A percentile compares a stretch with the other conserved stretches of the same genome.
These are phyloP conservation scores for Posidonia oceanica DNA, from an alignment of 116 monocot genomes.

Conservation along the genomic window DNA sequence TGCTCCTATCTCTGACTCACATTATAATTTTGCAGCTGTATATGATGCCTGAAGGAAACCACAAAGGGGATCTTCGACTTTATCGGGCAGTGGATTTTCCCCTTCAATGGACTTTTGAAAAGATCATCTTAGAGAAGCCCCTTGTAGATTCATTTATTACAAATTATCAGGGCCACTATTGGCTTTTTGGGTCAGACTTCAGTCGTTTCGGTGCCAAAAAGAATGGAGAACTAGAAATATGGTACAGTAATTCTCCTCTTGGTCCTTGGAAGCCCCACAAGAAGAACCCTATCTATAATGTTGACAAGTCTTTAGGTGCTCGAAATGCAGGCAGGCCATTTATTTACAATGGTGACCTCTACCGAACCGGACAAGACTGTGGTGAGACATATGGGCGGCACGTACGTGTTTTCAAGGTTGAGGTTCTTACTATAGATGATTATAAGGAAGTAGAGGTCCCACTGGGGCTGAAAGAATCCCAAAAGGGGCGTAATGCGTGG, in stretches of 20 bases:
- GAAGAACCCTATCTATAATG: conserved; percentile 51
- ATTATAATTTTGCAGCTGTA: conserved; percentile 34
- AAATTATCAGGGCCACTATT: conserved; percentile 31
- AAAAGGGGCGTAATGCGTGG: conserved; percentile 72
- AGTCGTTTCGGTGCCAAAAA: conserved; percentile 42
- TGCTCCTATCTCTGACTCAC: background rate
- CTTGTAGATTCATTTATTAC: conserved; percentile 79
- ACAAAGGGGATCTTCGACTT: conserved; percentile 74
- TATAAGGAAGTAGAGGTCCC: conserved; percentile 67
- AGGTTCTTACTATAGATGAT: conserved; percentile 42
- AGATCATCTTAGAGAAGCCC: conserved; percentile 63
- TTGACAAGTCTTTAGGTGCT: conserved; percentile 51
- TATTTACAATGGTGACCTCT: conserved; percentile 52
- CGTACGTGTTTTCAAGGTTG: conserved; percentile 54
- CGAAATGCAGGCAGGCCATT: conserved; percentile 90
- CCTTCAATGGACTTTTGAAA: conserved; percentile 67
- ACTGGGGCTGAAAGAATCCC: conserved; percentile 42
- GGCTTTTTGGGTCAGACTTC: conserved; percentile 91
- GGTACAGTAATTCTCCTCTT: conserved; percentile 67
- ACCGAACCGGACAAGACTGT: conserved; percentile 70
- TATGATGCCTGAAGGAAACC: conserved; percentile 87
- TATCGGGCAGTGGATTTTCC: conserved; percentile 73
- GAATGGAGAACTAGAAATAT: conserved; percentile 82
- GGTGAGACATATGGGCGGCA: conserved; percentile 57
- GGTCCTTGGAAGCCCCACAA: conserved; percentile 78